Base-by-base conservation (phyloP, 345 rosid genomes). In the Citrus mangshanensis region DNA sequence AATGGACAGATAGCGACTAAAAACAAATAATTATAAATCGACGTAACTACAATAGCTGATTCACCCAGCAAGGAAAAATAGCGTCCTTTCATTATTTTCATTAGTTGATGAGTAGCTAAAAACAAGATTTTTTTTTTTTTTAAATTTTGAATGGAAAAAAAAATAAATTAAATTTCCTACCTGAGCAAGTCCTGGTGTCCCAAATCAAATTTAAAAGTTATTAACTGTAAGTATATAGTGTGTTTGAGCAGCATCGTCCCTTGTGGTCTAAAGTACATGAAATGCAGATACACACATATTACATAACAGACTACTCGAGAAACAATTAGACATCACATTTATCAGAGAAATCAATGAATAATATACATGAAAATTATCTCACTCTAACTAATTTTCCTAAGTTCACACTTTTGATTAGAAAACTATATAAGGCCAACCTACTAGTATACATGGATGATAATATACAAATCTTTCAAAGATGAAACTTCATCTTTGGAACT, bases 401-500 rank as follows among this genome's bases (percentile, higher is more conserved):
- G 71, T 37, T 77, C 81, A 76, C 61, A 73, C 60, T 13, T 68
- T 3, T 58, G 72, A 68, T 69, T 68, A 61, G 74, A 32, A 59
- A 68, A 19, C 58, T 73, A 22, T 8, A 71, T 25, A 42, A 59
- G 6, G 75, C 25, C 27, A 25, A 58, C 70, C 81, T 61, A 73
- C 60, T 35, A 78, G 46, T 68, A 19, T 74, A 78, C 79, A 86
- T 67, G 74, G 75, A 84, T 55, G 22, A 54, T 46, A 80, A 69
- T 73, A 75, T 82, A 80, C 79, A 75, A 73, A 68, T 69, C 16
- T 63, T 72, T 72, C 49, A 81, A 72, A 63, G 37, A 72, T 28
- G 9, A 24, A 72, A 16, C 18, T 60, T 66, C 72, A 88, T 85
- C 92, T 82, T 68, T 89, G 91, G 54, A 85, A 68, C 81, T 82